Conservation (phyloP, 495 filamentous ascomycete genomes). For the Talaromyces wortmannii region DNA sequence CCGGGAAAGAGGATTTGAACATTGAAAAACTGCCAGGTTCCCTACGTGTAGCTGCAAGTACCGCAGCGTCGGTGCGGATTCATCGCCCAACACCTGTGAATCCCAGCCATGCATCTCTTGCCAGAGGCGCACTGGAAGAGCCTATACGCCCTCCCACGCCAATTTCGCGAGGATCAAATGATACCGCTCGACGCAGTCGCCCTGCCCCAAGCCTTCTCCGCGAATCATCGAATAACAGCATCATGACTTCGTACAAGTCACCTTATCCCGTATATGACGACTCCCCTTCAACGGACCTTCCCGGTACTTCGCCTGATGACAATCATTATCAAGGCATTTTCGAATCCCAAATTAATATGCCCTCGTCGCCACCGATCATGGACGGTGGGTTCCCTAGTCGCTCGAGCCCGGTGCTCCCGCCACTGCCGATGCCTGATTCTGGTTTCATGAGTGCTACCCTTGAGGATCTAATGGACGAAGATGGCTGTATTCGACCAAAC, state of each 20-base stretch:
- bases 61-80: slow-evolving; percentile 77
- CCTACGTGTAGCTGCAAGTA: slow-evolving; percentile 80
- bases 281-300: slow-evolving; percentile 17
- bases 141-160: slow-evolving; percentile 78
- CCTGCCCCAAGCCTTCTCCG: slow-evolving; percentile 31
- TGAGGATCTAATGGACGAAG: slow-evolving; percentile 51
- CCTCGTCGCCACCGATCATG: slow-evolving; percentile 73
- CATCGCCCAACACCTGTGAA: slow-evolving; percentile 67
- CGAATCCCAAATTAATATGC: slow-evolving; percentile 51
- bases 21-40: slow-evolving; percentile 65
- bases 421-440: slow-evolving; percentile 59
- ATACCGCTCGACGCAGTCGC: slow-evolving; percentile 23
- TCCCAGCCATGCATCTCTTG: slow-evolving; percentile 34
- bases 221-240: slow-evolving; percentile 30
- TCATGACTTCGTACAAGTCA: slow-evolving; percentile 32
- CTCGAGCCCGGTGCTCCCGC: slow-evolving; percentile 70
- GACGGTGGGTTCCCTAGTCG: slow-evolving; percentile 46
- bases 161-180: slow-evolving; percentile 41
- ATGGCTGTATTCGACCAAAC: slow-evolving; percentile 28
- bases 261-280: slow-evolving; percentile 41
- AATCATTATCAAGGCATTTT: slow-evolving; percentile 40
- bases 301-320: slow-evolving; percentile 37
- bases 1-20: slow-evolving; percentile 57
- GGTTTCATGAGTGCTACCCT: slow-evolving; percentile 74
- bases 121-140: slow-evolving; percentile 58